Evolutionary conservation across 441 rosid species (phyloP).

Genomic region (Populus hybrid): DNA sequence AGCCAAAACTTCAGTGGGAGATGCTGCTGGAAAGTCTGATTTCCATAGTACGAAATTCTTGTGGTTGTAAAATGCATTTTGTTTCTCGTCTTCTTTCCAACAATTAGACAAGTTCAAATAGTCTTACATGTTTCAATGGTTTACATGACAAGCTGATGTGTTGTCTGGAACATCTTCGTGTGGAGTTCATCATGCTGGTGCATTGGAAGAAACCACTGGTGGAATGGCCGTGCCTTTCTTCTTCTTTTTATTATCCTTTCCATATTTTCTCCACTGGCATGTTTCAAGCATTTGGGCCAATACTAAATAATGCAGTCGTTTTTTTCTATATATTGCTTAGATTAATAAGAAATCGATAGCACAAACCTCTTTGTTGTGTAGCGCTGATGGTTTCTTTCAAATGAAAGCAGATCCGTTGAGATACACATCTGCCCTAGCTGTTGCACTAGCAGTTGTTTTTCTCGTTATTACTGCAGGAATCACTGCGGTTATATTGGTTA

Average conservation of each 20-base stretch:
- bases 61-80: background rate
- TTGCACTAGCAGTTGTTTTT: conserved; percentile 73
- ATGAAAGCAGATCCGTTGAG: conserved; percentile 71
- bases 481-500: conserved; percentile 50
- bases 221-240: conserved; percentile 67
- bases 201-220: conserved; percentile 80
- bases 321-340: background rate
- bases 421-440: conserved; percentile 71
- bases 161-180: conserved; percentile 72
- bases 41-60: background rate
- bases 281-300: conserved; percentile 78
- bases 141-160: conserved; percentile 61
- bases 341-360: background rate
- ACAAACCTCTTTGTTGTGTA: background rate
- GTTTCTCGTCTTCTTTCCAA: background rate
- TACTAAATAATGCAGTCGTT: background rate
- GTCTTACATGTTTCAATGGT: conserved; percentile 1
- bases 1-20: background rate
- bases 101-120: background rate
- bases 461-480: conserved; percentile 73
- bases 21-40: background rate
- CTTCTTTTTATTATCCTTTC: conserved; percentile 59
- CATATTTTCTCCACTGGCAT: conserved; percentile 72
- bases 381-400: background rate
- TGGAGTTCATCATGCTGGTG: conserved; percentile 75